Base-by-base conservation (phyloP, 2,329 filamentous ascomycete species). In the Sporothrix sp. region DNA sequence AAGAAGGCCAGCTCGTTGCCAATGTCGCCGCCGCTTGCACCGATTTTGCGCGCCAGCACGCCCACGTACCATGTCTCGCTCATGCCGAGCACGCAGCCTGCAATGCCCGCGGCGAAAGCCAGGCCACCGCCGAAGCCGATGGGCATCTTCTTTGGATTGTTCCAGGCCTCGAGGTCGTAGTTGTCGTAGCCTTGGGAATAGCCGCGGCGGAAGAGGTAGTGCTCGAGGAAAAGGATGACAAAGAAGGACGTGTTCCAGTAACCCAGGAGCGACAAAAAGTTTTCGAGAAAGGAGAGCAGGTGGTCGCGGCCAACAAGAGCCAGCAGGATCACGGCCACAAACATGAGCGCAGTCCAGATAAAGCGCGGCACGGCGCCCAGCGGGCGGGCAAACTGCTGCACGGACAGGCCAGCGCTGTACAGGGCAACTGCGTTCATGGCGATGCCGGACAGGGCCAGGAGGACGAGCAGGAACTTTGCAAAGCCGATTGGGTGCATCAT, bases 381-480 rank as follows among this genome's bases (percentile, higher is more conserved):
- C 0, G 70, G 69, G 7, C 66, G 67, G 0, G 69, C 63, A 50
- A 75, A 68, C 57, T 68, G 66, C 56, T 69, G 66, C 28, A 63
- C 60, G 2, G 64, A 65, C 37, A 69, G 60, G 27, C 65, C 65
- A 5, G 64, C 63, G 27, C 60, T 63, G 59, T 69, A 69, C 28
- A 73, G 68, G 28, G 63, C 65, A 54, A 74, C 69, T 44, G 68
- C 66, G 54, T 72, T 75, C 52, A 72, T 67, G 56, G 69, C 69
- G 52, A 73, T 69, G 43, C 69, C 69, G 6, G 66, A 68, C 33
- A 81, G 68, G 4, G 75, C 71, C 20, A 82, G 70, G 9, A 83
- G 61, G 3, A 82, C 78, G 2, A 79, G 73, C 20, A 82, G 65
- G 57, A 84, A 82, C 57, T 78, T 78, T 52, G 79, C 79, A 56